Base-by-base conservation (phyloP, 495 filamentous ascomycete species). In the Opeltia flavorubescens region DNA sequence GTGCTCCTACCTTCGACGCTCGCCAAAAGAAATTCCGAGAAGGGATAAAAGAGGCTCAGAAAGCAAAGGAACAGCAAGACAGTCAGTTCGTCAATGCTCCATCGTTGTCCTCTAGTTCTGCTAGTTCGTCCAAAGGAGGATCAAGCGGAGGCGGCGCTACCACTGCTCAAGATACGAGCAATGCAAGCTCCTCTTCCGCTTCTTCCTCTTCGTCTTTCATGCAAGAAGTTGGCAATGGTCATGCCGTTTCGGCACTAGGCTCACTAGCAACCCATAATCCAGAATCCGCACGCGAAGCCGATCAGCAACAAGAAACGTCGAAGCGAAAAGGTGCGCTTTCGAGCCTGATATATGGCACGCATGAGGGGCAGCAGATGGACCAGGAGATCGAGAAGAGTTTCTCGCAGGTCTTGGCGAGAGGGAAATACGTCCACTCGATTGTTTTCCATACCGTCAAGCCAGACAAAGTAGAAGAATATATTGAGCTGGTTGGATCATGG, bases 391-490 rank as follows among this genome's bases (percentile, higher is more conserved):
- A 96, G 70, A 78, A 86, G 40, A 89, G 83, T 55, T 98, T 95
- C 67, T 86, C 80, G 25, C 85, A 94, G 63, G 85, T 95, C 25
- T 70, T 98, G 26, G 93, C 93, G 9, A 77, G 91, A 51, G 91
- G 91, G 46, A 98, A 98, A 67, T 98, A 98, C 61, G 89, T 98
- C 46, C 91, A 98, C 59, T 89, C 85, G 43, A 95, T 98, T 61
- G 89, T 95, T 28, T 86, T 95, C 63, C 93, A 98, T 68, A 79
- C 91, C 39, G 93, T 96, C 47, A 88, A 89, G 67, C 88, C 91
- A 51, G 87, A 94, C 55, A 85, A 83, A 64, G 88, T 95, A 18
- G 88, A 94, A 48, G 91, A 95, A 59, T 98, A 98, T 61, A 79
- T 89, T 23, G 75, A 89, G 26, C 68, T 96, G 44, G 86, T 95